These are phyloP conservation scores for Phytophthora meadii DNA, from an alignment of 352 stramenopile species.

Conservation along the genomic window DNA sequence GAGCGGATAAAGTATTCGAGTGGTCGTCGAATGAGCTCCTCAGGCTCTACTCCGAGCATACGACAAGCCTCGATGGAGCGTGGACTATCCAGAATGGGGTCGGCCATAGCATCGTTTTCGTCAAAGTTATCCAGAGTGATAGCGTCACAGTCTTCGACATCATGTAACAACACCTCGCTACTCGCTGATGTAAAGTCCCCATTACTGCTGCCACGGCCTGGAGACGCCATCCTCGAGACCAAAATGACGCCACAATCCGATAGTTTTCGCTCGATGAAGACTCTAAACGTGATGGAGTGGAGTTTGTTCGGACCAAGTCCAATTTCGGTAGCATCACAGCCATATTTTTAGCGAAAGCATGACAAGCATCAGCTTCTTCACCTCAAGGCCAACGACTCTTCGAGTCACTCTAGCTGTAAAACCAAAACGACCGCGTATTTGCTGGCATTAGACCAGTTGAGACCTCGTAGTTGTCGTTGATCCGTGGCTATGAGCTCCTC, in stretches of 20 bases:
- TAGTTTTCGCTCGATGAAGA: constrained; percentile 7
- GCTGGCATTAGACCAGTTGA: too few relatives aligned
- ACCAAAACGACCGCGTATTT: constrained; percentile 29
- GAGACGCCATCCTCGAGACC: constrained; percentile 15
- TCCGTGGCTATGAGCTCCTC: constrained; percentile 48
- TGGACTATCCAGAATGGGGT: constrained; percentile 67
- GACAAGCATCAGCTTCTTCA: constrained; percentile 10
- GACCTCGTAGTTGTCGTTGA: not conserved
- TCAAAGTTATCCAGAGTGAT: constrained; percentile 79
- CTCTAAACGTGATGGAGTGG: constrained; percentile 6
- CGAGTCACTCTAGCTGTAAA: constrained; percentile 11
- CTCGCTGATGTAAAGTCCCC: constrained; percentile 12
- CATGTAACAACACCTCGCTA: not conserved
- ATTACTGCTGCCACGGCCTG: constrained; percentile 10
- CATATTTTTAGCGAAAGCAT: constrained; percentile 42
- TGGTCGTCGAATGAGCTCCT: constrained; percentile 66
- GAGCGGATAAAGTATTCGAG: constrained; percentile 64
- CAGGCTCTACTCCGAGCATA: constrained; percentile 74
- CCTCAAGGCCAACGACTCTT: constrained; percentile 20
- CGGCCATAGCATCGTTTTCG: constrained; percentile 37
- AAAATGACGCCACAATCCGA: not conserved
- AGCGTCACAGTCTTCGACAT: constrained; percentile 16
- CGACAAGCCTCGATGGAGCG: constrained; percentile 74
- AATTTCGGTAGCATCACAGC: constrained; percentile 22
- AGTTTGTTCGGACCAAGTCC: constrained; percentile 23